These are phyloP conservation scores for Fusarium proliferatum DNA, from an alignment of 2,329 filamentous ascomycete genomes.

Conservation along the genomic window DNA sequence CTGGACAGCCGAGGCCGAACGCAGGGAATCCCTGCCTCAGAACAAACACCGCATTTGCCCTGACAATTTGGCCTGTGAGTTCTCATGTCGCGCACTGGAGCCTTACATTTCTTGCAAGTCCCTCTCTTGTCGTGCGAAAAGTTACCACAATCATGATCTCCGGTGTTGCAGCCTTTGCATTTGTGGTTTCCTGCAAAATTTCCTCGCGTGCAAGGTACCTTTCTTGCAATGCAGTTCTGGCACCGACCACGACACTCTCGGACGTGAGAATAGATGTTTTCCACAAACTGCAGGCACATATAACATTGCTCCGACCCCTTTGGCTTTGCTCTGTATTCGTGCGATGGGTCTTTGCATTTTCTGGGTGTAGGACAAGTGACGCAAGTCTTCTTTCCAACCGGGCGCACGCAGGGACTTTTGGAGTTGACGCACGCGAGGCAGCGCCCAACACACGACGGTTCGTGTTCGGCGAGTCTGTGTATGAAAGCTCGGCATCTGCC, in stretches of 20 bases:
- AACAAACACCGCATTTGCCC: background rate
- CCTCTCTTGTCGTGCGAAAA: background rate
- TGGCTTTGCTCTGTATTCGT: background rate
- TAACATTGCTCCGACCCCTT: background rate
- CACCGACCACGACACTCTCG: background rate
- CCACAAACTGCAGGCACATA: background rate
- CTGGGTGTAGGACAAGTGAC: background rate
- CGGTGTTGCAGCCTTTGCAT: background rate
- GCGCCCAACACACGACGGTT: background rate
- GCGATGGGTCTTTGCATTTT: background rate
- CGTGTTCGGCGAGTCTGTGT: background rate
- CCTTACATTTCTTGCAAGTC: background rate
- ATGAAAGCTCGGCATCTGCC: background rate
- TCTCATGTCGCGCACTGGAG: background rate
- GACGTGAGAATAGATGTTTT: background rate
- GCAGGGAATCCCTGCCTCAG: background rate
- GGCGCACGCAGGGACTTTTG: background rate
- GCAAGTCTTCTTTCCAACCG: background rate
- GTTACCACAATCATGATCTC: background rate
- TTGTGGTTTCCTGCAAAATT: background rate
- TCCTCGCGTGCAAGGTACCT: background rate
- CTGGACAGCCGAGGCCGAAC: rapidly evolving
- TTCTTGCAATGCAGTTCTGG: background rate
- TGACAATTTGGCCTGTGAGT: background rate
- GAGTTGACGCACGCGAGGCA: background rate